A percentile compares a stretch with the other conserved stretches of the same genome.
phyloP scores from a whole-genome alignment of 352 stramenopile genomes.

The Phytopythium ostracodes region DNA sequence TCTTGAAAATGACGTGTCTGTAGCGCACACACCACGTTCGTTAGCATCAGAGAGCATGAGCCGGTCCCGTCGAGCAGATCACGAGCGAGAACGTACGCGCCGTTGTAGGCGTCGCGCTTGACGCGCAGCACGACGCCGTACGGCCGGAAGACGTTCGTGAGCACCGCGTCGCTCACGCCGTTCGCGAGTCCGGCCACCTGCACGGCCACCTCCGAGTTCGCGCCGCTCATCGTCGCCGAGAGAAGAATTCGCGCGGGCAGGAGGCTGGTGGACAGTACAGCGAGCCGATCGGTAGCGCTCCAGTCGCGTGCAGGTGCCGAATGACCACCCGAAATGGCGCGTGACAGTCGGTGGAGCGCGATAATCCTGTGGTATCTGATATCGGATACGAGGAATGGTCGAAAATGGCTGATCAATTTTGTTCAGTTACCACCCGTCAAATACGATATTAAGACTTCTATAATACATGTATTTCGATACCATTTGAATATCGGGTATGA shows the following conservation, averaged over 20 bases:
- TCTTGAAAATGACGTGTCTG: conserved; percentile 41
- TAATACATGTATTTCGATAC: not conserved
- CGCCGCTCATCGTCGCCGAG: not conserved
- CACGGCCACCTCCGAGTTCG: conserved; percentile 19
- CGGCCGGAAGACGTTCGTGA: conserved; percentile 55
- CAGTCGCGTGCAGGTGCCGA: not conserved
- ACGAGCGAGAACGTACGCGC: conserved; percentile 37
- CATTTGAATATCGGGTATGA: not conserved
- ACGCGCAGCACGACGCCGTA: conserved; percentile 59
- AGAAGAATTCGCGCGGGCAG: too few relatives aligned
- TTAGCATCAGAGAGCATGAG: not conserved
- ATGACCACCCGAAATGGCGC: not conserved
- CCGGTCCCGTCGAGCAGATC: not conserved
- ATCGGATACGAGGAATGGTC: not conserved
- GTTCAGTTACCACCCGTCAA: not conserved
- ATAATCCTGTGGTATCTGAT: conserved; percentile 1
- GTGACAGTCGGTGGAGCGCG: not conserved
- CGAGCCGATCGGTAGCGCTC: too few relatives aligned
- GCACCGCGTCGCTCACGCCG: conserved; percentile 26
- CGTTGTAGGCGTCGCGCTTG: conserved; percentile 37
- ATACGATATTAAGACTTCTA: not conserved
- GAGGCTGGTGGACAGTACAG: too few relatives aligned
- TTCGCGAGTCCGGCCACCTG: conserved; percentile 46
- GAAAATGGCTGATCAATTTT: not conserved
- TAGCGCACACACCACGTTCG: not conserved